Evolutionary conservation across 2,329 filamentous ascomycete genomes (phyloP).

Genomic region (Pseudofabraea citricarpa): DNA sequence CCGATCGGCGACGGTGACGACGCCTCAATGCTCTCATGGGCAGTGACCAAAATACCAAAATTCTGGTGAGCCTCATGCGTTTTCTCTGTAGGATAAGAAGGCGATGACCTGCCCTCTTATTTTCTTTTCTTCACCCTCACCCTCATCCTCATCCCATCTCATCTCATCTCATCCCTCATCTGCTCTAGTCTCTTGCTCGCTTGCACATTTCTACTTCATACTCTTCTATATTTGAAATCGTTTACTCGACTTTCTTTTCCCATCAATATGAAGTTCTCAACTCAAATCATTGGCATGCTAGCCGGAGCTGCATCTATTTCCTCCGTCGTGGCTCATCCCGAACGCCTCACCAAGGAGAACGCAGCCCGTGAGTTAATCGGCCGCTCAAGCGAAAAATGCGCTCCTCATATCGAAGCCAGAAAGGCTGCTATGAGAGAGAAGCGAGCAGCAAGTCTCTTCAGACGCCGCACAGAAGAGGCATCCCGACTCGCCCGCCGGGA

Average conservation of each 20-base stretch:
- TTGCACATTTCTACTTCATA: too few relatives aligned
- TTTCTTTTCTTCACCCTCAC: too few relatives aligned
- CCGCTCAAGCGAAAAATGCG: conserved; percentile 3
- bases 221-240: too few relatives aligned
- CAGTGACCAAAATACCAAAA: too few relatives aligned
- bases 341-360: not conserved
- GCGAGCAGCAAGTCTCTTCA: conserved; percentile 3
- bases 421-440: conserved; percentile 2
- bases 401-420: conserved; percentile 7
- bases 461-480: conserved; percentile 1
- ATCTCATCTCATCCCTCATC: not conserved
- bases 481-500: not conserved
- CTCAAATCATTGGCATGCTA: not conserved
- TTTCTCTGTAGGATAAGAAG: too few relatives aligned
- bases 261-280: not conserved
- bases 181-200: too few relatives aligned
- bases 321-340: conserved; percentile 1
- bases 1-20: too few relatives aligned
- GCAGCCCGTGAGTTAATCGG: conserved; percentile 1
- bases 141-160: too few relatives aligned
- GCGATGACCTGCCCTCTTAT: too few relatives aligned
- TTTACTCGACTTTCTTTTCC: too few relatives aligned
- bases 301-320: not conserved
- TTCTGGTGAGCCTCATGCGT: too few relatives aligned
- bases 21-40: too few relatives aligned